Evolutionary conservation across 352 stramenopile species (phyloP).

Genomic region (Globisporangium nunn): DNA sequence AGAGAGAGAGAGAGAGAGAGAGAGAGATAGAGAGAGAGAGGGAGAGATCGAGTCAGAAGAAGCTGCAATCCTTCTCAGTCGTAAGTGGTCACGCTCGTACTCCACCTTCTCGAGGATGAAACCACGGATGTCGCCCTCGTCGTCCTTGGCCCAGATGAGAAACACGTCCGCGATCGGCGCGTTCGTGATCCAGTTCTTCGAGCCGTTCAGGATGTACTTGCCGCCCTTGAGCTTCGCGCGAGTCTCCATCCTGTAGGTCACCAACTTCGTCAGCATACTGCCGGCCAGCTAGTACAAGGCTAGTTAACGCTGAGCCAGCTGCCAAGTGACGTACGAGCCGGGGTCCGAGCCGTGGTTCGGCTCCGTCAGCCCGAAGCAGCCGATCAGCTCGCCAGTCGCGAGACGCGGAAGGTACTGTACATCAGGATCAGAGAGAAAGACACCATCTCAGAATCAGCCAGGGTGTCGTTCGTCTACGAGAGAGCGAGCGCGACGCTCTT

Average conservation of each 20-base stretch:
- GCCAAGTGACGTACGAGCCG: slow-evolving; percentile 40
- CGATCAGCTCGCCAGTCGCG: slow-evolving; percentile 92
- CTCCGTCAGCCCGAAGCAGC: slow-evolving; percentile 98
- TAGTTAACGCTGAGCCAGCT: background rate
- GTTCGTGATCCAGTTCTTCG: slow-evolving; percentile 97
- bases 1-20: too few species aligned
- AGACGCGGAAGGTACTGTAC: slow-evolving; percentile 91
- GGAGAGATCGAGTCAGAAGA: too few species aligned
- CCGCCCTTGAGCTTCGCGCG: slow-evolving; percentile 78
- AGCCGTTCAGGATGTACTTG: slow-evolving; percentile 95
- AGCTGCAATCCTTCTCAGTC: too few species aligned
- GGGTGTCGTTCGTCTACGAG: too few species aligned
- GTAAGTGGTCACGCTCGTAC: too few species aligned
- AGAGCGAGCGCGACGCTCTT: too few species aligned
- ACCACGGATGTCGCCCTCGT: slow-evolving; percentile 90
- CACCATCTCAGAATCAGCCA: too few species aligned
- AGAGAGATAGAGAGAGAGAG: too few species aligned
- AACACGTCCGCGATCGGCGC: slow-evolving; percentile 96
- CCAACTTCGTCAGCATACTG: background rate
- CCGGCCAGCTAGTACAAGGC: background rate
- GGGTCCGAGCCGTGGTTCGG: slow-evolving; percentile 97
- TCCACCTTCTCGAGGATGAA: slow-evolving; percentile 92
- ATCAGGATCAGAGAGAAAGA: background rate
- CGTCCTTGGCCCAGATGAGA: slow-evolving; percentile 95
- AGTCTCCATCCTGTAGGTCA: slow-evolving; percentile 90